A percentile compares a stretch with the other conserved stretches of the same genome.
These are phyloP conservation scores for Spathaspora sp. DNA, from an alignment of 805 yeast genomes.

Conservation along the genomic window DNA sequence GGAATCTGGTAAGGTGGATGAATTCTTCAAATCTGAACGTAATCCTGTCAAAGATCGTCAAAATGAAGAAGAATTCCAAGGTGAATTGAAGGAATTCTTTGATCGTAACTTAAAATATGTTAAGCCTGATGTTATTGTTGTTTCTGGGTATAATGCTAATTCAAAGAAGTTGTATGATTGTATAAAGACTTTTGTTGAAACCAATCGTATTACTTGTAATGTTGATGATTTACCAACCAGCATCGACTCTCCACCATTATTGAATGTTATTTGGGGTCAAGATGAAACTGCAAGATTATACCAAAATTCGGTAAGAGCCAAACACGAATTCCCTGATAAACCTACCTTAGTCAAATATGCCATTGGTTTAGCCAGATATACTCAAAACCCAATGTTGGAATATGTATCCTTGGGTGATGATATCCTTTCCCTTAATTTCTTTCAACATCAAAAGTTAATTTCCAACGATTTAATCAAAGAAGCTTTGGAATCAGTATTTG, in stretches of 20 bases:
- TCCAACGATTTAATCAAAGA: conserved; percentile 58
- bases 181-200: conserved; percentile 52
- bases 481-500: conserved; percentile 77
- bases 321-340: conserved; percentile 77
- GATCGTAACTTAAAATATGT: conserved; percentile 50
- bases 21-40: conserved; percentile 73
- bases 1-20: conserved; percentile 75
- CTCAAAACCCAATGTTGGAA: conserved; percentile 90
- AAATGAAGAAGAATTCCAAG: conserved; percentile 43
- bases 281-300: conserved; percentile 91
- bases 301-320: conserved; percentile 75
- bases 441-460: conserved; percentile 69
- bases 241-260: conserved; percentile 43
- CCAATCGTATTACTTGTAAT: conserved; percentile 50
- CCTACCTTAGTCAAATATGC: conserved; percentile 79
- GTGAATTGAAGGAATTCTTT: conserved; percentile 65
- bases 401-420: conserved; percentile 80
- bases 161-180: conserved; percentile 59
- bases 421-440: conserved; percentile 62
- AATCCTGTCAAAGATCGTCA: conserved; percentile 52
- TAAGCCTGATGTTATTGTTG: conserved; percentile 83
- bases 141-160: conserved; percentile 81
- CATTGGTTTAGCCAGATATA: conserved; percentile 85
- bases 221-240: conserved; percentile 38
- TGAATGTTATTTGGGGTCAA: conserved; percentile 76